Base-by-base conservation (phyloP, 257 asterid species). In the Fraxinus excelsior region DNA sequence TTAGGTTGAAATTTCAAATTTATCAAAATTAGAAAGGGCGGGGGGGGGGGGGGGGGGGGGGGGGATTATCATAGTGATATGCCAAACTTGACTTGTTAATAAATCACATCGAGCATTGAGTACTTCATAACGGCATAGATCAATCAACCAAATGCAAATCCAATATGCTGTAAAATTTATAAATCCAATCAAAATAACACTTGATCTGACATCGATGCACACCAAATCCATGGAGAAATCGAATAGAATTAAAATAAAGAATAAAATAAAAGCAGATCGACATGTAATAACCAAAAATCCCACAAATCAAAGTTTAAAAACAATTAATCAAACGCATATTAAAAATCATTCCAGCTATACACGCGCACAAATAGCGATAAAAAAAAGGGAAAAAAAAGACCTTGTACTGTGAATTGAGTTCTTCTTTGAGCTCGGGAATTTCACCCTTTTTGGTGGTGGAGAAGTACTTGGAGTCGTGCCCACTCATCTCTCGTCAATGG, bases 391-490 rank as follows among this genome's bases (percentile, higher is more conserved):
- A 1, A 75, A 18, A 18, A 75, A 18, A 19, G 31, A 96, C 98
- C 97, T 96, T 96, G 87, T 96, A 96, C 97, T 93, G 99, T 69
- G 99, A 96, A 92, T 96, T 94, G 74, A 91, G 98, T 65, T 96
- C 99, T 78, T 96, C 99, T 78, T 96, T 96, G 88, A 96, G 99
- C 90, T 96, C 99, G 28, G 99, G 99, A 74, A 96, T 96, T 88
- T 96, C 99, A 7, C 99, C 98, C 90, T 96, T 96, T 82, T 96
- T 96, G 78, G 98, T 96, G 80, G 98, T 96, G 82, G 99, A 96
- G 90, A 96, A 96, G 82, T 93, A 96, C 78, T 94, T 96, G 60
- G 99, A 96, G 81, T 96, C 97, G 88, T 92, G 99, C 14, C 99
- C 99, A 86, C 99, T 96, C 98, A 96, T 96, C 82, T 80, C 78